Percentiles rank a stretch among this genome's conserved stretches.
These are phyloP conservation scores for Podochytrium sp. DNA, from an alignment of 192 early-diverging fungal species.

Conservation along the genomic window DNA sequence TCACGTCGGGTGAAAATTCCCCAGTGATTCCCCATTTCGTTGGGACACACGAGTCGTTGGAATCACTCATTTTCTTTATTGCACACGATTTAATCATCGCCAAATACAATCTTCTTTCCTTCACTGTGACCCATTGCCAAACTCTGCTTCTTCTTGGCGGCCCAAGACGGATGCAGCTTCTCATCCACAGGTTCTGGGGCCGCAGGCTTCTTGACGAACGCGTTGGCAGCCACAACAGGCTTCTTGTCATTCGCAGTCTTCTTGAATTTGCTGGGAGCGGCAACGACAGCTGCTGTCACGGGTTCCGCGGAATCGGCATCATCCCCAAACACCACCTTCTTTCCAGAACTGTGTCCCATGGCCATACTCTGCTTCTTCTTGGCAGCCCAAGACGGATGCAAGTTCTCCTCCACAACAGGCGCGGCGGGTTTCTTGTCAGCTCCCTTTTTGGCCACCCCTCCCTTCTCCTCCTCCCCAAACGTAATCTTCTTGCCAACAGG, in stretches of 20 bases:
- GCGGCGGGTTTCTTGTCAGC: neutral
- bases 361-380: conserved; percentile 23
- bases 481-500: conserved; percentile 16
- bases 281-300: neutral
- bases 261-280: neutral
- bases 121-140: neutral
- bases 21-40: too few relatives aligned
- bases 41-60: too few relatives aligned
- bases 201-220: neutral
- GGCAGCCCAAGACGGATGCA: conserved; percentile 43
- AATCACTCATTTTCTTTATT: too few relatives aligned
- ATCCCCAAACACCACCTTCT: conserved; percentile 45
- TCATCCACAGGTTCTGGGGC: neutral
- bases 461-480: neutral
- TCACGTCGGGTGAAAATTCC: too few relatives aligned
- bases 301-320: conserved; percentile 3
- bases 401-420: neutral
- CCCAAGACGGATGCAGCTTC: conserved; percentile 43
- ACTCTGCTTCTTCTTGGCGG: conserved; percentile 36
- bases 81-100: conserved; percentile 32
- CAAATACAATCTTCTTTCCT: conserved; percentile 49
- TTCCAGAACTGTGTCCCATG: neutral
- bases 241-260: too few relatives aligned
- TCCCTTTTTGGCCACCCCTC: neutral
- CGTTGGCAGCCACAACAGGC: too few relatives aligned